Base-by-base conservation (phyloP, 495 filamentous ascomycete species). In the Penicillium chermesinum region DNA sequence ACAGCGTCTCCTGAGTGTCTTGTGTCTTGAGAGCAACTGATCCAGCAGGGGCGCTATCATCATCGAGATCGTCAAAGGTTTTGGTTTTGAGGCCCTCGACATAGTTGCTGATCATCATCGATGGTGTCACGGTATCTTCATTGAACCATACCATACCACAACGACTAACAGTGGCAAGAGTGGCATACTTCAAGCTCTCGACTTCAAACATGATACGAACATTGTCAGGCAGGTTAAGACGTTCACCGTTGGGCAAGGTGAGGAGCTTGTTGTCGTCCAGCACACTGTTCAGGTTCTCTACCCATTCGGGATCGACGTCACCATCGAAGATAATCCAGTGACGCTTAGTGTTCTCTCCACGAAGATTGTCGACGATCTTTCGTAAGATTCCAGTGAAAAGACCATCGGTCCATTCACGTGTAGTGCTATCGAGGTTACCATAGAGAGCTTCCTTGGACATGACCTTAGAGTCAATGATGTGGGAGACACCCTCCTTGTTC, bases 121-220 rank as follows among this genome's bases (percentile, higher is more conserved):
- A 79, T 6, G 88, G 79, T 15, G 88, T 91, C 34, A 99, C 90
- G 14, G 89, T 97, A 59, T 99, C 94, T 52, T 94, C 91, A 61
- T 91, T 97, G 70, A 96, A 97, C 93, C 93, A 99, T 7, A 99
- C 93, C 93, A 99, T 99, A 75, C 93, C 93, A 69, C 93, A 99
- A 70, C 93, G 89, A 84, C 84, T 89, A 57, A 99, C 93, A 33
- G 93, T 99, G 33, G 93, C 93, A 34, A 97, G 78, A 0, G 93
- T 99, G 33, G 93, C 93, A 64, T 99, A 99, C 59, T 91, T 95
- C 34, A 99, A 75, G n/a, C 83, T 97, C 71, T 97, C 94, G 19
- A 99, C 93, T 71, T 99, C 93, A 52, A 99, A 99, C 88, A 99
- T 94, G 66, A 99, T 94, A 47, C 93, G 88, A 17, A 99, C 93